phyloP scores from a whole-genome alignment of 1,139 yeast species.

The Yueomyces sp. region DNA sequence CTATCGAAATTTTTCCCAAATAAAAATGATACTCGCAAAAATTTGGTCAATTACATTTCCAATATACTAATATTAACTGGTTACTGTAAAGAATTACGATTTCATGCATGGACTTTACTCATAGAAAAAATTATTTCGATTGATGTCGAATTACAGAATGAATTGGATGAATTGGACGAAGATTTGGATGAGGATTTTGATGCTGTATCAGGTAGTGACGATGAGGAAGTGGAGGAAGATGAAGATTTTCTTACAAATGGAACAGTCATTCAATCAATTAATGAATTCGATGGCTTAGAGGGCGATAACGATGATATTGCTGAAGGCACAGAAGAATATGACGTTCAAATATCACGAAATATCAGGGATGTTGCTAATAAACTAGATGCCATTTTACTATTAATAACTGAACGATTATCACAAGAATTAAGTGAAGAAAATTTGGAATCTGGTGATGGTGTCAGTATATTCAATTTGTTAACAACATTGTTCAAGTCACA shows the following conservation, averaged over 20 bases:
- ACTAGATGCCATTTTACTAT: slow-evolving; percentile 52
- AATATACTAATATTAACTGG: slow-evolving; percentile 48
- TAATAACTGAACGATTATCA: slow-evolving; percentile 41
- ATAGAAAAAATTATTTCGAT: slow-evolving; percentile 72
- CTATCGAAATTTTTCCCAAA: slow-evolving; percentile 64
- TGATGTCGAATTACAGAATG: slow-evolving; percentile 91
- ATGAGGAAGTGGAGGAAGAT: slow-evolving; percentile 43
- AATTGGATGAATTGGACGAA: slow-evolving; percentile 74
- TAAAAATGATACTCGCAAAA: slow-evolving; percentile 47
- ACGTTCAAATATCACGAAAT: slow-evolving; percentile 37
- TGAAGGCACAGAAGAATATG: slow-evolving; percentile 32
- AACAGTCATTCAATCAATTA: slow-evolving; percentile 11
- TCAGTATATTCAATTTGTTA: slow-evolving; percentile 63
- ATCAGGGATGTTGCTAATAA: slow-evolving; percentile 50
- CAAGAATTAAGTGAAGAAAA: slow-evolving; percentile 39
- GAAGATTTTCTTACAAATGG: slow-evolving; percentile 24
- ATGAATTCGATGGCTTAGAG: slow-evolving; percentile 14
- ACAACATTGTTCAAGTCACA: slow-evolving; percentile 70
- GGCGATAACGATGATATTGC: slow-evolving; percentile 23
- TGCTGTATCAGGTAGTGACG: slow-evolving; percentile 64
- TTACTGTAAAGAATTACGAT: slow-evolving; percentile 66
- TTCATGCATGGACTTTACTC: slow-evolving; percentile 67
- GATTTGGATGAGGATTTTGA: slow-evolving; percentile 56
- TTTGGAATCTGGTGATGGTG: slow-evolving; percentile 49
- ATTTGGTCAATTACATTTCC: slow-evolving; percentile 48